Evolutionary conservation across 257 asterid genomes (phyloP).

Genomic region (Fraxinus excelsior): DNA sequence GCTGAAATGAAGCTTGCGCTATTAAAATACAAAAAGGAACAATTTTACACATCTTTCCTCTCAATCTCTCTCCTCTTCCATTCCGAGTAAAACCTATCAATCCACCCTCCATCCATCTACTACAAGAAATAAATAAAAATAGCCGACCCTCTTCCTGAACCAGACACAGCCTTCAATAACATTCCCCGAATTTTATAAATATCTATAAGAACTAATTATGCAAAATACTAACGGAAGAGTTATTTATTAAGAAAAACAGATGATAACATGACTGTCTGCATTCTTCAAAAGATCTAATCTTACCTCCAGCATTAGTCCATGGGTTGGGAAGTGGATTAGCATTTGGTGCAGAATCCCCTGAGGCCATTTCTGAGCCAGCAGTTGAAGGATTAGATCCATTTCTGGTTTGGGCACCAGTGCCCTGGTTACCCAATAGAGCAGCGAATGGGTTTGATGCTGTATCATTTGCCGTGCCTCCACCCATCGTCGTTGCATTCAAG

Average conservation of each 20-base stretch:
- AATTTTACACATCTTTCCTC: background rate
- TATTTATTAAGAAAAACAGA: background rate
- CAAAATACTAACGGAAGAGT: background rate
- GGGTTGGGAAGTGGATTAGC: conserved; percentile 71
- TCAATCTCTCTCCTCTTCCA: background rate
- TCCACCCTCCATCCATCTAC: background rate
- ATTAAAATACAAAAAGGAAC: background rate
- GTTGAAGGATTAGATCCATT: conserved; percentile 39
- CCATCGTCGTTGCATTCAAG: conserved; percentile 56
- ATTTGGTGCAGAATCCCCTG: conserved; percentile 50
- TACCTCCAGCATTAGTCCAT: conserved; percentile 50
- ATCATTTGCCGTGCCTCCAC: conserved; percentile 41
- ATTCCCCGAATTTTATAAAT: background rate
- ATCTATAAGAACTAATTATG: background rate
- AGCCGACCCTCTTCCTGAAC: background rate
- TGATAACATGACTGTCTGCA: background rate
- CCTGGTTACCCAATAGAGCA: conserved; percentile 53
- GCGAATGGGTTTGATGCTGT: conserved; percentile 57
- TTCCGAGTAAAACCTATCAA: background rate
- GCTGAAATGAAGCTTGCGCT: background rate
- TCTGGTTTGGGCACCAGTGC: conserved; percentile 35
- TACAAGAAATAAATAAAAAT: background rate
- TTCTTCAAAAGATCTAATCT: conserved; percentile 1
- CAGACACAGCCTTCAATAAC: background rate
- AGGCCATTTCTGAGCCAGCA: conserved; percentile 40